Percentiles rank a stretch among this genome's conserved stretches.
phyloP scores from a whole-genome alignment of 78 protist genomes.

The Mastigamoeba balamuthi region DNA sequence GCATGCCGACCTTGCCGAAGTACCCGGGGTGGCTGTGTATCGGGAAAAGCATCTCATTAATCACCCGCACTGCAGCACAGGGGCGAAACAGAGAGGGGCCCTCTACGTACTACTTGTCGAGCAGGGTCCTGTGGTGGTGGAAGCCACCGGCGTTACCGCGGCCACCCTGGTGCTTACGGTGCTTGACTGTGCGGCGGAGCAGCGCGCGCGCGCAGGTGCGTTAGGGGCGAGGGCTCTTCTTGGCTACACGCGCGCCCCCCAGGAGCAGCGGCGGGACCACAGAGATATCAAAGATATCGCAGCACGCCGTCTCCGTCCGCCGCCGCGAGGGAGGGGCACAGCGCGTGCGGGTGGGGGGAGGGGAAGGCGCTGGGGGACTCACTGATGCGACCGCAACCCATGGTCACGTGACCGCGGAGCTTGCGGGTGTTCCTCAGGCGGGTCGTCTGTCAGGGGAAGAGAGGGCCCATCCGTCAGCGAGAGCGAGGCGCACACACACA shows the following conservation, averaged over 20 bases:
- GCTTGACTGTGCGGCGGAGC: slow-evolving; percentile 72
- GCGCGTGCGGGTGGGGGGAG: too few species aligned
- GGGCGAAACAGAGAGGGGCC: background rate
- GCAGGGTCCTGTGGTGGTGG: slow-evolving; percentile 83
- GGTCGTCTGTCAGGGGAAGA: too few species aligned
- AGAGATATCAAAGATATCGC: background rate
- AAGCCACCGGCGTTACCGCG: slow-evolving; percentile 98
- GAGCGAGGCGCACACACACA: too few species aligned
- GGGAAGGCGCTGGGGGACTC: too few species aligned
- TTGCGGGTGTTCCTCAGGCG: background rate
- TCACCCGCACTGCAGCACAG: background rate
- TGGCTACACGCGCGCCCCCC: too few species aligned
- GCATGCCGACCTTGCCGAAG: slow-evolving; percentile 98
- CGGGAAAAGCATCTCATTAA: background rate
- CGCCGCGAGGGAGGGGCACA: background rate
- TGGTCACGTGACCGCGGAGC: background rate
- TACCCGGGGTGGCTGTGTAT: slow-evolving; percentile 90
- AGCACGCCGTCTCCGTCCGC: background rate
- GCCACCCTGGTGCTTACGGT: slow-evolving; percentile 92
- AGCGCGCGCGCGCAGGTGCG: too few species aligned
- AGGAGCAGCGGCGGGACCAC: too few species aligned
- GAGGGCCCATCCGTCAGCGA: too few species aligned
- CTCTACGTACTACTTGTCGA: slow-evolving; percentile 68
- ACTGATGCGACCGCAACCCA: background rate
- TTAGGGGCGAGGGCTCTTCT: too few species aligned